A percentile compares a stretch with the other conserved stretches of the same genome.
Evolutionary conservation across 2,329 filamentous ascomycete species (phyloP).

Genomic region (Calonectria naviculata): DNA sequence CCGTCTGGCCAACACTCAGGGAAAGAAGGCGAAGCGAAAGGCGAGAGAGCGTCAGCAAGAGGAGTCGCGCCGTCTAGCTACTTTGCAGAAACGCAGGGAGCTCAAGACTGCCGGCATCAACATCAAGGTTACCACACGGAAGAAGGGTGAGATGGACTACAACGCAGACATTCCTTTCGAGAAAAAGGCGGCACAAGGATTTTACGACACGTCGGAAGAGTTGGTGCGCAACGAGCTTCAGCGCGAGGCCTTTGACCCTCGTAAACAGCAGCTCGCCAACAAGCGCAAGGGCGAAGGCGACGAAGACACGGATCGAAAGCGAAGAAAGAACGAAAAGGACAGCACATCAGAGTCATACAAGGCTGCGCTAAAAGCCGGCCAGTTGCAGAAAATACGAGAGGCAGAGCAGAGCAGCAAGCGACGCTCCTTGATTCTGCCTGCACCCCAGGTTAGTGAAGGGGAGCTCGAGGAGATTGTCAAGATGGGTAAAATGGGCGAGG

Average conservation of each 20-base stretch:
- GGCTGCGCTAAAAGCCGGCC: conserved; percentile 91
- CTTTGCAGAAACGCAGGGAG: conserved; percentile 94
- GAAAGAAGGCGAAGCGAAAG: conserved; percentile 99
- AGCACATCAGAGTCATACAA: conserved; percentile 82
- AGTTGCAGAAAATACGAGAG: conserved; percentile 94
- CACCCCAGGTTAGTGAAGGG: conserved; percentile 90
- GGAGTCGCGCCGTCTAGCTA: conserved; percentile 88
- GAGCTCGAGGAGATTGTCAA: conserved; percentile 99
- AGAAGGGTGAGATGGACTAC: conserved; percentile 99
- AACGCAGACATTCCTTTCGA: conserved; percentile 99
- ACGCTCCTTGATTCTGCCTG: conserved; percentile 81
- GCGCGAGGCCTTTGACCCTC: conserved; percentile 87
- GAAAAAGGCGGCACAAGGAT: conserved; percentile 87
- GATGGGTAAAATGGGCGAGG: conserved; percentile 95
- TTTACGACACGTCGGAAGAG: conserved; percentile 94
- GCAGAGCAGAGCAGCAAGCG: conserved; percentile 97
- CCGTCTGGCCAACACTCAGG: conserved; percentile 95
- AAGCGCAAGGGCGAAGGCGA: conserved; percentile 98
- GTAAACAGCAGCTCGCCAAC: conserved; percentile 88
- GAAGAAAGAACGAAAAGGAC: conserved; percentile 89
- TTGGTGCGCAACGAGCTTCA: conserved; percentile 83
- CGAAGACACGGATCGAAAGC: conserved; percentile 82
- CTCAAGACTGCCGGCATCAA: conserved; percentile 99
- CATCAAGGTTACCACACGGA: conserved; percentile 91
- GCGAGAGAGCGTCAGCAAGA: conserved; percentile 95